phyloP scores from a whole-genome alignment of 2,329 filamentous ascomycete genomes.

The Clonostachys rhizophaga region DNA sequence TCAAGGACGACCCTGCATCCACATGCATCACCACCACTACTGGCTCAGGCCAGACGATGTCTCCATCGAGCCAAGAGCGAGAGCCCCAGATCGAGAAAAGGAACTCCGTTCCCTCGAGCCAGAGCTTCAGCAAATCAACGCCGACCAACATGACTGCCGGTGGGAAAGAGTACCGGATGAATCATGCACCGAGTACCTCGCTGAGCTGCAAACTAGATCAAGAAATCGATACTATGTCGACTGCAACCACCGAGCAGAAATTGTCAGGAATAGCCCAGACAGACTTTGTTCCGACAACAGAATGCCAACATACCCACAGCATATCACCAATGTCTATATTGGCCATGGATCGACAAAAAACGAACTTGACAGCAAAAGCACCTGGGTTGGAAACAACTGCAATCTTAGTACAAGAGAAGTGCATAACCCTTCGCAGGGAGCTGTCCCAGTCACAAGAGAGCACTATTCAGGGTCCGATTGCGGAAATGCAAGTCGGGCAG shows the following conservation, averaged over 20 bases:
- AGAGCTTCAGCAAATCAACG: not conserved
- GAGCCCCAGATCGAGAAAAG: not conserved
- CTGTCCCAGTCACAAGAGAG: no score
- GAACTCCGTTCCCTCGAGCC: not conserved
- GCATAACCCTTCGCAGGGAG: no score
- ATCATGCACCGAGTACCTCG: slow-evolving; percentile 1
- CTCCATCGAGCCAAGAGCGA: slow-evolving; percentile 8
- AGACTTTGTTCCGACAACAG: not conserved
- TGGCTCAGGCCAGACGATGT: slow-evolving; percentile 36
- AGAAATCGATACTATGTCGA: slow-evolving; percentile 1
- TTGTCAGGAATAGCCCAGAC: not conserved
- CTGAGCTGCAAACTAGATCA: slow-evolving; percentile 1
- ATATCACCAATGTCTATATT: slow-evolving; percentile 18
- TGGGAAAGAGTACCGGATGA: not conserved
- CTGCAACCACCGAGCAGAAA: not conserved
- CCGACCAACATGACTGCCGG: not conserved
- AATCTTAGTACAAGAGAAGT: no score
- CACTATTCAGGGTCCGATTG: no score
- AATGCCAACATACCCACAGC: slow-evolving; percentile 7
- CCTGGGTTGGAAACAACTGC: no score
- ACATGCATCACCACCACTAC: slow-evolving; percentile 60
- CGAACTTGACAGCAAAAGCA: not conserved
- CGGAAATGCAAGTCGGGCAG: no score
- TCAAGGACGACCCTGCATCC: slow-evolving; percentile 35
- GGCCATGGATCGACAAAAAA: slow-evolving; percentile 3